Percentiles rank a stretch among this genome's conserved stretches.
These are phyloP conservation scores for Aspergillus avenaceus DNA, from an alignment of 495 filamentous ascomycete genomes.

Conservation along the genomic window DNA sequence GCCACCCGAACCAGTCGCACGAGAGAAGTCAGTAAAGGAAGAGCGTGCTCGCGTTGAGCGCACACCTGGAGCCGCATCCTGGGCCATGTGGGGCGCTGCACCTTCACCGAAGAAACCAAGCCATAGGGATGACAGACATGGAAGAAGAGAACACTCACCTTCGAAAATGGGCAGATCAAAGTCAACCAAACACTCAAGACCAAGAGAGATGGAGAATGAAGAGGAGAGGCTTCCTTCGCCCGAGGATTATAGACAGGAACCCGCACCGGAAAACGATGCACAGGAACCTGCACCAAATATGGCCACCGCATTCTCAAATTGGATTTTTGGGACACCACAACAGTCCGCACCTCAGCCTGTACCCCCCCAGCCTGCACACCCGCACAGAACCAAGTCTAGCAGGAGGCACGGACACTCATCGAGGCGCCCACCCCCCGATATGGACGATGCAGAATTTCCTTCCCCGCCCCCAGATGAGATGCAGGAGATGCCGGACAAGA, in stretches of 20 bases:
- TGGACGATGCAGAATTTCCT: slow-evolving; percentile 43
- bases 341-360: too few relatives aligned
- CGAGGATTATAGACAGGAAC: slow-evolving; percentile 46
- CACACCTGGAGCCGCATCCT: slow-evolving; percentile 41
- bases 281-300: slow-evolving; percentile 40
- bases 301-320: slow-evolving; percentile 45
- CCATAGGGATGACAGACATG: slow-evolving; percentile 36
- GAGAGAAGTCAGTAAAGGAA: slow-evolving; percentile 49
- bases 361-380: too few relatives aligned
- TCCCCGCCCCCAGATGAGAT: slow-evolving; percentile 52
- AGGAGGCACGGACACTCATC: slow-evolving; percentile 38
- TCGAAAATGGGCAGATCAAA: slow-evolving; percentile 45
- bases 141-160: slow-evolving; percentile 23
- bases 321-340: slow-evolving; percentile 48
- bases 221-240: slow-evolving; percentile 51
- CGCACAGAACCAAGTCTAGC: slow-evolving; percentile 47
- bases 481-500: slow-evolving; percentile 48
- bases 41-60: slow-evolving; percentile 56
- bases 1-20: slow-evolving; percentile 44
- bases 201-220: slow-evolving; percentile 45
- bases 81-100: slow-evolving; percentile 57
- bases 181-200: slow-evolving; percentile 37
- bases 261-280: too few relatives aligned
- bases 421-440: slow-evolving; percentile 48
- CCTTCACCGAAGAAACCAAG: slow-evolving; percentile 45